Evolutionary conservation across 2,329 filamentous ascomycete species (phyloP), one percentile per base, ranked within the genome.

Genomic region (Raffaelea arxii): DNA sequence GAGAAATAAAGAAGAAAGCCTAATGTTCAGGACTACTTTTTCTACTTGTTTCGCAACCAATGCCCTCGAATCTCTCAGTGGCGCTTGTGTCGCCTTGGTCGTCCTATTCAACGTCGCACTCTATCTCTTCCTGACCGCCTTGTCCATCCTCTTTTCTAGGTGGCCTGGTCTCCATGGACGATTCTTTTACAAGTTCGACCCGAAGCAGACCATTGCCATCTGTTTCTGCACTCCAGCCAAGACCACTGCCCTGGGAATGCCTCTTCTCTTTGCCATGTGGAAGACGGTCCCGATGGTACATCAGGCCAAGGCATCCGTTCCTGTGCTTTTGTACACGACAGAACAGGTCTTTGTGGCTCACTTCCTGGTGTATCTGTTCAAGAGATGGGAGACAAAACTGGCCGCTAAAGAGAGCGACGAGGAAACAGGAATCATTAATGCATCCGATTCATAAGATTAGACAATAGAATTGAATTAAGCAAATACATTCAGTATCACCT

Each of bases 171-270:
- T 16, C 1, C 25, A 16, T 18, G 11, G 38, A 16, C 10, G 24
- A 16, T 42, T 43, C 10, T 23, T 40, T n/a, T 11, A 30, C 30
- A 23, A 75, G 48, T 78, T 86, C 54, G 75, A 82, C 0, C 38
- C 47, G 2, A 12, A 9, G 3, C 14, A 39, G 30, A 35, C 43
- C 14, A 75, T 86, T 43, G 81, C 84, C 0, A 76, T 85, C 14
- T 86, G 82, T 54, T 86, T 86, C 61, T 86, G 82, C 55, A 80
- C 78, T 23, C 81, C 83, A 0, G 82, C 82, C 14, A 88, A 88
- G 62, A 85, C 82, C 3, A 81, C 82, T 2, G 80, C 77, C 3
- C 68, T 87, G 48, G 82, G 82, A 0, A 82, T 87, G 7, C 83
- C 83, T 0, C 59, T 87, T 24, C 71, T 78, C 43, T 76, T 77